These are phyloP conservation scores for Penicillium sp. DNA, from an alignment of 2,329 filamentous ascomycete species.

Conservation along the genomic window DNA sequence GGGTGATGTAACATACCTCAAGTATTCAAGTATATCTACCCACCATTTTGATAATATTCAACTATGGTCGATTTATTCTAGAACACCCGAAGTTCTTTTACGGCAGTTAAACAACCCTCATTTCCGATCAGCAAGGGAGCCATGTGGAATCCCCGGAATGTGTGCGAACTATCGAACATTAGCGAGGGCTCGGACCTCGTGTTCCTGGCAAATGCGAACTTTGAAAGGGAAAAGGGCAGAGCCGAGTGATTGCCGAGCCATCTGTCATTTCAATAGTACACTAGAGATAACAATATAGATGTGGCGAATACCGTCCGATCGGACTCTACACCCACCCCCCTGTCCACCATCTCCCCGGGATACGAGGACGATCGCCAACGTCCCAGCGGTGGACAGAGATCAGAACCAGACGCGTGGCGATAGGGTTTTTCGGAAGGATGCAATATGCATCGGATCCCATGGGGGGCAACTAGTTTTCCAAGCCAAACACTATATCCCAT, in stretches of 20 bases:
- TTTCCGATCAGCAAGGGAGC: background rate
- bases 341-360: no score
- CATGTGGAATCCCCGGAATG: slow-evolving; percentile 11
- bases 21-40: no score
- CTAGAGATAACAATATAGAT: no score
- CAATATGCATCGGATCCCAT: slow-evolving; percentile 5
- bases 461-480: background rate
- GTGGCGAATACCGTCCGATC: no score
- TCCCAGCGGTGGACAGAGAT: slow-evolving; percentile 11
- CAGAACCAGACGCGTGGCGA: slow-evolving; percentile 13
- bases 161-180: slow-evolving; percentile 14
- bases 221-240: background rate
- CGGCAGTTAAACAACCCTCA: background rate
- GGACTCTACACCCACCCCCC: no score
- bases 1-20: background rate
- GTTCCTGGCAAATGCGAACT: slow-evolving; percentile 16
- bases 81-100: background rate
- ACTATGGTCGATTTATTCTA: background rate
- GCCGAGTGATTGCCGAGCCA: background rate
- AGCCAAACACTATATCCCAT: background rate
- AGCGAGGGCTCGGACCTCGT: slow-evolving; percentile 17
- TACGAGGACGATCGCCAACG: slow-evolving; percentile 2
- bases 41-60: background rate
- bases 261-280: no score
- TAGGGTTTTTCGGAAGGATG: slow-evolving; percentile 11